A percentile compares a stretch with the other conserved stretches of the same genome.
Conservation (phyloP, 2,329 filamentous ascomycete genomes). For the Sporothrix curviconia region DNA sequence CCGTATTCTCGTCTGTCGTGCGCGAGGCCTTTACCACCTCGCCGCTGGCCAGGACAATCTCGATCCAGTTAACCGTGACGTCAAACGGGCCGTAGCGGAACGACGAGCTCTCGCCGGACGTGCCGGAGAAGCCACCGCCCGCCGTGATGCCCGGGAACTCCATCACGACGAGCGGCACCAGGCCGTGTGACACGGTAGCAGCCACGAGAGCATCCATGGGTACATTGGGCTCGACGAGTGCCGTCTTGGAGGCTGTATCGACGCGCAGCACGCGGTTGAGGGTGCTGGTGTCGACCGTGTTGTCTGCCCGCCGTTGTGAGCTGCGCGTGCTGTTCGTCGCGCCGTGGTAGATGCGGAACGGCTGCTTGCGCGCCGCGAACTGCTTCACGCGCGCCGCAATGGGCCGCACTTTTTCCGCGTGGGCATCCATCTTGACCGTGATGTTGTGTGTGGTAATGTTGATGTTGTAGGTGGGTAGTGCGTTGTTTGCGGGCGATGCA, state of each 20-base stretch:
- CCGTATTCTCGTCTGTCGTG: slow-evolving; percentile 34
- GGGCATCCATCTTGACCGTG: no score
- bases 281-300: slow-evolving; percentile 59
- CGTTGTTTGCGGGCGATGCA: no score
- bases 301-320: slow-evolving; percentile 40
- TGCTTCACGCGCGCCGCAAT: slow-evolving; percentile 38
- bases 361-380: slow-evolving; percentile 38
- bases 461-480: background rate
- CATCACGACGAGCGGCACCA: slow-evolving; percentile 62
- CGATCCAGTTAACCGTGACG: slow-evolving; percentile 52
- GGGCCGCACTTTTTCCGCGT: slow-evolving; percentile 33
- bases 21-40: slow-evolving; percentile 43
- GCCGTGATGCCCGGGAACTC: slow-evolving; percentile 65
- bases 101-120: slow-evolving; percentile 59
- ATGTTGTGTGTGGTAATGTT: slow-evolving; percentile 20
- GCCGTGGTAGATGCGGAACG: slow-evolving; percentile 72
- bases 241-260: slow-evolving; percentile 46
- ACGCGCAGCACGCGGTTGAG: slow-evolving; percentile 58
- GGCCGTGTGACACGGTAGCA: slow-evolving; percentile 45
- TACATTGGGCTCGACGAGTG: slow-evolving; percentile 61
- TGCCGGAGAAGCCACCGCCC: slow-evolving; percentile 61
- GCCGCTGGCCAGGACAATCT: slow-evolving; percentile 57
- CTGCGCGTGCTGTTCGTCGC: slow-evolving; percentile 69
- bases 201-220: slow-evolving; percentile 59
- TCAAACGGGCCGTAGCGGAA: slow-evolving; percentile 64